Conservation (phyloP, 768 basidiomycete genomes). For the Amanita thiersii region DNA sequence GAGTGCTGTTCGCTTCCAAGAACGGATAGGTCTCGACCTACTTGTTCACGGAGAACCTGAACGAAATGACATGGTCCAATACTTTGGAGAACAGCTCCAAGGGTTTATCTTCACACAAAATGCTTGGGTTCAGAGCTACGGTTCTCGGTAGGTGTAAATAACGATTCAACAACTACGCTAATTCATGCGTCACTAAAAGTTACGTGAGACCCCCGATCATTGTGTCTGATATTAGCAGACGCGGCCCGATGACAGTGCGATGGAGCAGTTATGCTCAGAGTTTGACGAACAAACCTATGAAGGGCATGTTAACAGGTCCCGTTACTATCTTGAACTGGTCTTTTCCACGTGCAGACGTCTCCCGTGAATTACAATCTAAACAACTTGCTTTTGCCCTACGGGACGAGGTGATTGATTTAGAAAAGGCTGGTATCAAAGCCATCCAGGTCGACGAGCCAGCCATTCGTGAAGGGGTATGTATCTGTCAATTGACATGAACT, state of each 20-base stretch:
- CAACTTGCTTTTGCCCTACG: conserved; percentile 97
- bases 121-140: conserved; percentile 99
- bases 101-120: conserved; percentile 99
- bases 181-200: conserved; percentile 23
- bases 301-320: conserved; percentile 98
- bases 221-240: conserved; percentile 94
- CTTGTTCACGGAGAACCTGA: conserved; percentile 99
- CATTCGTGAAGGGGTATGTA: conserved; percentile 91
- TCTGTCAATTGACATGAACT: neutral
- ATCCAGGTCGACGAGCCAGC: conserved; percentile 99
- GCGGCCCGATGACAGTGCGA: conserved; percentile 87
- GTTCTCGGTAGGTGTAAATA: conserved; percentile 66
- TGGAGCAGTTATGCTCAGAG: conserved; percentile 98
- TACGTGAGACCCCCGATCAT: conserved; percentile 99
- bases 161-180: neutral
- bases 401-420: conserved; percentile 96
- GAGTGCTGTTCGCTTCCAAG: conserved; percentile 91
- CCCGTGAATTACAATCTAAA: conserved; percentile 94
- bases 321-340: conserved; percentile 99
- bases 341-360: conserved; percentile 98
- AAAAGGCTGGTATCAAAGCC: conserved; percentile 92
- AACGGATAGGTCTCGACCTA: conserved; percentile 91
- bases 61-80: conserved; percentile 99
- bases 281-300: conserved; percentile 90
- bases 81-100: conserved; percentile 93